phyloP scores from a whole-genome alignment of 2,329 filamentous ascomycete genomes.

The Bipolaris zeicola region DNA sequence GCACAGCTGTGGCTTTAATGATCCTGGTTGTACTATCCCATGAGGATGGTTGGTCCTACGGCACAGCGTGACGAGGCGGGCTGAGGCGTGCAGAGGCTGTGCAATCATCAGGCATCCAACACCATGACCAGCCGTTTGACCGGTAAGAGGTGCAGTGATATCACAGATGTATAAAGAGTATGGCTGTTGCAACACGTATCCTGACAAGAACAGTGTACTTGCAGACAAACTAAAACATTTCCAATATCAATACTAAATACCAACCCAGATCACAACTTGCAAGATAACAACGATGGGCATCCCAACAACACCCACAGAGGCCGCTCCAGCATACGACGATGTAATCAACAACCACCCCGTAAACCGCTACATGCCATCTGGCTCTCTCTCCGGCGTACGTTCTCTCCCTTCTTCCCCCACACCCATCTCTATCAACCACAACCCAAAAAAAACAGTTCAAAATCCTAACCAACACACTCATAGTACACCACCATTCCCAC shows the following conservation, averaged over 20 bases:
- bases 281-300: conserved; percentile 23
- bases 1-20: conserved; percentile 9
- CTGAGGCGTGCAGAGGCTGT: no score
- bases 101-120: conserved; percentile 4
- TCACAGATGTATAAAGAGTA: not conserved
- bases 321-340: conserved; percentile 39
- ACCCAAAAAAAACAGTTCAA: not conserved
- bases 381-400: conserved; percentile 28
- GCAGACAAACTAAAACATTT: not conserved
- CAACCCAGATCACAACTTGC: not conserved
- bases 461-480: not conserved
- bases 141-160: not conserved
- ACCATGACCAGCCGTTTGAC: not conserved
- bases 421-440: not conserved
- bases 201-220: not conserved
- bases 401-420: no score
- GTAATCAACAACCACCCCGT: conserved; percentile 32
- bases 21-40: not conserved
- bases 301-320: conserved; percentile 22
- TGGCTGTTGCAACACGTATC: not conserved
- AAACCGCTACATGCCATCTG: conserved; percentile 23
- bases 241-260: not conserved
- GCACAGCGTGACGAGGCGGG: not conserved
- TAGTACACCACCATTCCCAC: conserved; percentile 36
- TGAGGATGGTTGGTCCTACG: conserved; percentile 5